These are phyloP conservation scores for Lentinula novae-zelandiae DNA, from an alignment of 1,284 basidiomycete genomes.

Conservation along the genomic window DNA sequence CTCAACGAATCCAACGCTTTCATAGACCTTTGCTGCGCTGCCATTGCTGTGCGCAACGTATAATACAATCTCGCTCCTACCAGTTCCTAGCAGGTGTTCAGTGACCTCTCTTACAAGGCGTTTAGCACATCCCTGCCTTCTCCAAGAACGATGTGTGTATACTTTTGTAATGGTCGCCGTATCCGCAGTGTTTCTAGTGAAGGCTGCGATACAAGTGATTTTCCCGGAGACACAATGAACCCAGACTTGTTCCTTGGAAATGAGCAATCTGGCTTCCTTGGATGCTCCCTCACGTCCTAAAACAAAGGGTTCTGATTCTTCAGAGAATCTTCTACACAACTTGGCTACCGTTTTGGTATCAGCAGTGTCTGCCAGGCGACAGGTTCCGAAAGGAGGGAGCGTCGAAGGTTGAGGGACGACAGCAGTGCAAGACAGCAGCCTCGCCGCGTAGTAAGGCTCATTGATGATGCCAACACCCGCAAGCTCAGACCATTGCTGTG, in stretches of 20 bases:
- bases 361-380: slow-evolving; percentile 34
- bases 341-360: slow-evolving; percentile 42
- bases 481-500: slow-evolving; percentile 40
- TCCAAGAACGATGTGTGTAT: slow-evolving; percentile 49
- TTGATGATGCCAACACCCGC: slow-evolving; percentile 37
- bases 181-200: slow-evolving; percentile 47
- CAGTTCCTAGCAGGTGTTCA: slow-evolving; percentile 31
- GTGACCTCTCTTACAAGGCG: slow-evolving; percentile 52
- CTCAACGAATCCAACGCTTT: slow-evolving; percentile 57
- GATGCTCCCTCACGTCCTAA: slow-evolving; percentile 39
- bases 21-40: slow-evolving; percentile 51
- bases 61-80: slow-evolving; percentile 43
- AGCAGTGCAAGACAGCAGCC: slow-evolving; percentile 50
- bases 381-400: neutral
- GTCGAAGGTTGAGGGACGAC: slow-evolving; percentile 22
- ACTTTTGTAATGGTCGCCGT: slow-evolving; percentile 66
- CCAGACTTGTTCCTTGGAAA: slow-evolving; percentile 52
- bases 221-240: slow-evolving; percentile 42
- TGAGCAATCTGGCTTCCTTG: slow-evolving; percentile 48
- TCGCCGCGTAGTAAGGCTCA: slow-evolving; percentile 60
- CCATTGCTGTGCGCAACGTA: slow-evolving; percentile 54
- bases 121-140: slow-evolving; percentile 51
- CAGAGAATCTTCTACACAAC: slow-evolving; percentile 55
- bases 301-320: slow-evolving; percentile 50
- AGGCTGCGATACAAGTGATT: slow-evolving; percentile 56